These are phyloP conservation scores for Aspergillus aculeatinus DNA, from an alignment of 2,329 filamentous ascomycete genomes.

Conservation along the genomic window DNA sequence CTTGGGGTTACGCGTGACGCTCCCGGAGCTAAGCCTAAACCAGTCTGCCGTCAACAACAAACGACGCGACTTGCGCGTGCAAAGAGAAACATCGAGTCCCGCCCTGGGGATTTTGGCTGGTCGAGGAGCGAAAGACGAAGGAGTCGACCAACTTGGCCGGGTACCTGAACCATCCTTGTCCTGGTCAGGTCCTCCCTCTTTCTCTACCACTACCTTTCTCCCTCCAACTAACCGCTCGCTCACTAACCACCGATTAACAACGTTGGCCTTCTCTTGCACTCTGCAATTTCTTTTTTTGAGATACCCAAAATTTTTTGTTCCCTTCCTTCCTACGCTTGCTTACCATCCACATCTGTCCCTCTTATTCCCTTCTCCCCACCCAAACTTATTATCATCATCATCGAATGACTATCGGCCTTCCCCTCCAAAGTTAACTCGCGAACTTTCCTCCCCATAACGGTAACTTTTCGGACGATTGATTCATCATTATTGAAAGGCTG, in stretches of 20 bases:
- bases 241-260: not conserved
- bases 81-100: constrained; percentile 22
- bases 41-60: constrained; percentile 29
- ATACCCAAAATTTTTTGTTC: constrained; percentile 15
- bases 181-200: not conserved
- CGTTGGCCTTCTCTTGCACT: not conserved
- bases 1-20: constrained; percentile 27
- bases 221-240: not conserved
- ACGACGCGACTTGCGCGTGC: constrained; percentile 31
- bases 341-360: not conserved
- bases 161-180: constrained; percentile 5
- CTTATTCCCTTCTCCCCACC: not conserved
- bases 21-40: constrained; percentile 28
- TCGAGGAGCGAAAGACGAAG: constrained; percentile 5
- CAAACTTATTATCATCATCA: constrained; percentile 5
- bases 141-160: constrained; percentile 9
- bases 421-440: constrained; percentile 7
- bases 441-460: constrained; percentile 19
- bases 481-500: constrained; percentile 17
- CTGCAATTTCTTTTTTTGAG: not conserved
- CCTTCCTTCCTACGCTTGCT: constrained; percentile 6
- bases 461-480: constrained; percentile 23
- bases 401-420: not conserved
- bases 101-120: constrained; percentile 16
- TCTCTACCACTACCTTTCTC: not conserved